Evolutionary conservation across 2,329 filamentous ascomycete genomes (phyloP).

Genomic region (Talaromyces sp.): DNA sequence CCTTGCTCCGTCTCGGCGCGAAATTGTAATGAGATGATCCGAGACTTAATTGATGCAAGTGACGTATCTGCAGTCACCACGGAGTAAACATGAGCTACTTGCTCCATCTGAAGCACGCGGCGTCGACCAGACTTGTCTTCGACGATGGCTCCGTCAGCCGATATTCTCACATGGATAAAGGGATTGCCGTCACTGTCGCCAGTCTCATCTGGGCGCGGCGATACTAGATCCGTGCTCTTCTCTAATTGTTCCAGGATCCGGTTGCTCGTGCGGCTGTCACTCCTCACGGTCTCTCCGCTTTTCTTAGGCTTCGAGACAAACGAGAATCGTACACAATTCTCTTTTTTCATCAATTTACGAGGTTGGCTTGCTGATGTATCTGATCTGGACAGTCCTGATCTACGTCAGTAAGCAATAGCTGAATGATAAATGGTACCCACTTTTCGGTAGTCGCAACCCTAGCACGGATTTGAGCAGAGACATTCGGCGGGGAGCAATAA

Average conservation of each 20-base stretch:
- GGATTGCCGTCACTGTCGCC: background rate
- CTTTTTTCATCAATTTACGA: slow-evolving; percentile 25
- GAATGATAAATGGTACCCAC: slow-evolving; percentile 15
- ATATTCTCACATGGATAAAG: slow-evolving; percentile 25
- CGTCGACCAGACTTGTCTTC: slow-evolving; percentile 28
- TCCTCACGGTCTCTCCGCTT: slow-evolving; percentile 16
- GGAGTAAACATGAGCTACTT: slow-evolving; percentile 27
- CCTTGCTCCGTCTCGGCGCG: slow-evolving; percentile 22
- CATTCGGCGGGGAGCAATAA: slow-evolving; percentile 19
- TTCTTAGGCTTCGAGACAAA: slow-evolving; percentile 23
- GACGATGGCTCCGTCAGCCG: slow-evolving; percentile 23
- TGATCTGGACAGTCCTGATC: slow-evolving; percentile 22
- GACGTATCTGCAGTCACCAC: slow-evolving; percentile 24
- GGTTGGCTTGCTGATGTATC: slow-evolving; percentile 20
- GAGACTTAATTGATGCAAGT: slow-evolving; percentile 21
- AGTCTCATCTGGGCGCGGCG: background rate
- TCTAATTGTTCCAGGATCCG: slow-evolving; percentile 11
- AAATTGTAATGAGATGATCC: slow-evolving; percentile 17
- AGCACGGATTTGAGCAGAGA: slow-evolving; percentile 21
- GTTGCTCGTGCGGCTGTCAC: slow-evolving; percentile 12
- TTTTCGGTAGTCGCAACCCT: slow-evolving; percentile 22
- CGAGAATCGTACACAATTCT: slow-evolving; percentile 27
- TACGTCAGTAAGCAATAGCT: background rate
- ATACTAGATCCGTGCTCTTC: slow-evolving; percentile 1
- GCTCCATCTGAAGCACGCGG: slow-evolving; percentile 27